Evolutionary conservation across 768 basidiomycete species (phyloP).

Genomic region (Termitomyces sp.): DNA sequence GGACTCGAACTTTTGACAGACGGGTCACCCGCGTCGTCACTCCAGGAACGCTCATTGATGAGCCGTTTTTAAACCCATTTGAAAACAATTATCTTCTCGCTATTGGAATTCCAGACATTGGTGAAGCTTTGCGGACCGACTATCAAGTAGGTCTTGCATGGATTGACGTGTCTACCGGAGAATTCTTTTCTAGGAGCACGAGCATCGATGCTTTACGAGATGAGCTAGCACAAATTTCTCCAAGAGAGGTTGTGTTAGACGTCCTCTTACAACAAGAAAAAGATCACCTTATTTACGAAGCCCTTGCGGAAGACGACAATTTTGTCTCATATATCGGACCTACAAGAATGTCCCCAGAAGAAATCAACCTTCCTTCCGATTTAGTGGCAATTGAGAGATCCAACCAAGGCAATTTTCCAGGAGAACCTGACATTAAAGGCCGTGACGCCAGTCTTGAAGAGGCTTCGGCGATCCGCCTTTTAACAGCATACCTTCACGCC

Average conservation of each 20-base stretch:
- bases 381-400: neutral
- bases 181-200: constrained; percentile 75
- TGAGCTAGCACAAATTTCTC: constrained; percentile 75
- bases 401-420: neutral
- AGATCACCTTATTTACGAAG: constrained; percentile 41
- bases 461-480: constrained; percentile 49
- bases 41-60: constrained; percentile 92
- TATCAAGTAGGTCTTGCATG: constrained; percentile 71
- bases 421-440: neutral
- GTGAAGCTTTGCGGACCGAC: neutral
- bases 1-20: constrained; percentile 65
- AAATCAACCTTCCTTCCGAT: neutral
- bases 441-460: constrained; percentile 35
- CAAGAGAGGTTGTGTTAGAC: constrained; percentile 77
- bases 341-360: constrained; percentile 1
- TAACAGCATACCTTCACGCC: constrained; percentile 59
- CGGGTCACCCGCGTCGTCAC: constrained; percentile 85
- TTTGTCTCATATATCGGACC: constrained; percentile 46
- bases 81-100: constrained; percentile 91
- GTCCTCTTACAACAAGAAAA: constrained; percentile 28
- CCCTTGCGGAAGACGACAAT: constrained; percentile 48
- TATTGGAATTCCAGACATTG: constrained; percentile 29
- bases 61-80: constrained; percentile 77
- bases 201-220: constrained; percentile 59
- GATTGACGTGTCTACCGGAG: constrained; percentile 93